phyloP scores from a whole-genome alignment of 371 early-diverging fungal genomes.

The Mucor indicus region DNA sequence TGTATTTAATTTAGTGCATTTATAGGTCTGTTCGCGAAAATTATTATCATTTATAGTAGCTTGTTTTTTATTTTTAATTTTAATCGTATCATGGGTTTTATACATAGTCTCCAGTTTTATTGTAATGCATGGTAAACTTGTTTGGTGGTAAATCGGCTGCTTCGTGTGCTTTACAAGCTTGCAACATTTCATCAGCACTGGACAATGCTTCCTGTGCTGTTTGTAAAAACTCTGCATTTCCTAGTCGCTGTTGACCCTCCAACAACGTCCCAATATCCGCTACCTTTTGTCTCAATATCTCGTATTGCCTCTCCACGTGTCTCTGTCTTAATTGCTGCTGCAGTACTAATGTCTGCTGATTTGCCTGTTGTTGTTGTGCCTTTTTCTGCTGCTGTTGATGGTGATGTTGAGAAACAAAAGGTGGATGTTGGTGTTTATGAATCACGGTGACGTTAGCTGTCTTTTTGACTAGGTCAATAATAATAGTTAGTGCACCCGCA shows the following conservation, averaged over 20 bases:
- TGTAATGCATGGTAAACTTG: conserved; percentile 44
- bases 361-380: conserved; percentile 17
- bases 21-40: too few species aligned
- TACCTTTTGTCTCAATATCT: conserved; percentile 27
- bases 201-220: conserved; percentile 37
- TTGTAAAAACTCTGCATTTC: conserved; percentile 36
- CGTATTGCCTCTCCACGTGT: conserved; percentile 35
- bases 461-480: conserved; percentile 42
- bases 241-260: conserved; percentile 31
- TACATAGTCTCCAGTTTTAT: conserved; percentile 21
- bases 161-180: conserved; percentile 30
- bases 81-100: too few species aligned
- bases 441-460: conserved; percentile 46
- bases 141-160: conserved; percentile 16
- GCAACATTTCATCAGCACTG: conserved; percentile 39
- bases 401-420: conserved; percentile 37
- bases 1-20: too few species aligned
- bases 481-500: conserved; percentile 48
- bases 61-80: too few species aligned
- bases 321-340: conserved; percentile 28
- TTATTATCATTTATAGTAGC: too few species aligned
- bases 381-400: conserved; percentile 17
- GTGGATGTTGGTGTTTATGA: conserved; percentile 45
- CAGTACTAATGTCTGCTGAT: conserved; percentile 14
- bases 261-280: conserved; percentile 31